Evolutionary conservation across 108 stramenopile genomes (phyloP), one percentile per base, ranked within the genome.

Genomic region (Fragilaria radians): DNA sequence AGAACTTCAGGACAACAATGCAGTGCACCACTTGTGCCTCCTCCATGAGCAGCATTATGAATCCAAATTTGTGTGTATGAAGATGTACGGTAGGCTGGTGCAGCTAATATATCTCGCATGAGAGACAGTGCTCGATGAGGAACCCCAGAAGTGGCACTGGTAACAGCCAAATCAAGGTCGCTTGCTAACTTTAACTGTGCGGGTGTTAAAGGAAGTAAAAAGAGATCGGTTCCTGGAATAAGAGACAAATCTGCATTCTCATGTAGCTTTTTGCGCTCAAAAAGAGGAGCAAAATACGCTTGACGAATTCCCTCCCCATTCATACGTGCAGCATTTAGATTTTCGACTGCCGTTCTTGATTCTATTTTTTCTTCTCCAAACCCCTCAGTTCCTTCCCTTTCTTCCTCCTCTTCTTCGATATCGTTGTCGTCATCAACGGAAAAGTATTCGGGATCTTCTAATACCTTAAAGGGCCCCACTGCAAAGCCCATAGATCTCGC

Each of bases 11-110:
- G 80, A 68, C 86, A 86, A 17, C 67, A 71, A 36, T 87, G 70
- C 58, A 93, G 65, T 0, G 82, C 69, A 1, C 91, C 91, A 55
- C 77, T 73, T 19, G 78, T 68, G 18, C 56, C 55, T n/a, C 91
- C 91, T 14, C 88, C 88, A 68, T 82, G 75, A 48, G 85, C 80
- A 11, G 91, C 91, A 61, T 82, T 51, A 1, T 87, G 91, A 29
- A 92, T 89, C 91, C 87, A 92, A 36, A 92, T 75, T 72, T 92
- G 87, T 7, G 85, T 89, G 59, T 92, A 88, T 14, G 85, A 74
- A 19, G 75, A 72, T 21, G 87, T 88, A 17, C 87, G 81, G 67
- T 83, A 92, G 25, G 81, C 54, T 9, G 91, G 91, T 24, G 89
- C 46, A 0, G 91, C 86, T 52, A 92, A 59, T 7, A 88, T 71